Evolutionary conservation across 306 rosid genomes (phyloP).

Genomic region (Vigna unguiculata): DNA sequence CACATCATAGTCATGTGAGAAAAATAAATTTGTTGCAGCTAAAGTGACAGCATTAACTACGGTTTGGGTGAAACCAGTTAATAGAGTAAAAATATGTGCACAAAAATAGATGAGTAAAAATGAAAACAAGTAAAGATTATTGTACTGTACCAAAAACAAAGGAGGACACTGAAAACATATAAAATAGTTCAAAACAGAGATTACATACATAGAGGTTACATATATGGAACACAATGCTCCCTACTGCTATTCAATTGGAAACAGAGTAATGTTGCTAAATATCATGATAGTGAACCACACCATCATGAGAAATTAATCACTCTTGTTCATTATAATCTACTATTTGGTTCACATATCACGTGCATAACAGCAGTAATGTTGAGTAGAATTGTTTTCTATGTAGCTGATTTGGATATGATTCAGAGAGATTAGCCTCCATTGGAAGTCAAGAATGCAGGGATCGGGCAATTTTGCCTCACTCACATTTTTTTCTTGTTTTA

Average conservation of each 20-base stretch:
- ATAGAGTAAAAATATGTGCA: not conserved
- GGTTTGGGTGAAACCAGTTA: constrained; percentile 17
- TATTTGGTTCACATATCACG: not conserved
- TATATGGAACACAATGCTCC: not conserved
- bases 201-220: constrained; percentile 15
- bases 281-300: not conserved
- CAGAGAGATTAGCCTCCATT: constrained; percentile 12
- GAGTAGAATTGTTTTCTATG: constrained; percentile 11
- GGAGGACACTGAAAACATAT: constrained; percentile 9
- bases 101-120: not conserved
- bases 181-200: constrained; percentile 5
- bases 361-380: not conserved
- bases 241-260: not conserved
- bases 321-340: constrained; percentile 12
- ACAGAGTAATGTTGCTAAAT: not conserved
- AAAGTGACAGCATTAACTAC: not conserved
- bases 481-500: constrained; percentile 35
- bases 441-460: constrained; percentile 3
- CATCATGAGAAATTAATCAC: constrained; percentile 18
- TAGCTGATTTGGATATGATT: constrained; percentile 21
- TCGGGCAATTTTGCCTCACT: constrained; percentile 18
- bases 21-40: not conserved
- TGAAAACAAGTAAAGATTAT: constrained; percentile 22
- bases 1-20: constrained; percentile 22
- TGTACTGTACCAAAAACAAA: constrained; percentile 8